phyloP scores from a whole-genome alignment of 257 asterid species.

The Capsicum pubescens region DNA sequence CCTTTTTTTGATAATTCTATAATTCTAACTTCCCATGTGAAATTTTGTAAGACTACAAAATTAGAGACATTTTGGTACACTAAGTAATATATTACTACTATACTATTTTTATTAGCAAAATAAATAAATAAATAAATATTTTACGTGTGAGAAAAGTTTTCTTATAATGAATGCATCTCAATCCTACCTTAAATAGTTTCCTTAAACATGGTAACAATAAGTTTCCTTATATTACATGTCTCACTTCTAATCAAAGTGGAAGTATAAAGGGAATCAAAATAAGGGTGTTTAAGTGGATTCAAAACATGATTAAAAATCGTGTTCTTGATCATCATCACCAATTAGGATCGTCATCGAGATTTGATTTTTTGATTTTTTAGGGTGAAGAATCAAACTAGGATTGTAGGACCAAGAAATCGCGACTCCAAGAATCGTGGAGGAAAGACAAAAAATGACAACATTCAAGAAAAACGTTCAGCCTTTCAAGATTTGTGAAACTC shows the following conservation, averaged over 20 bases:
- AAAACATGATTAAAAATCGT: slow-evolving; percentile 7
- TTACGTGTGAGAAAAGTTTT: too few relatives aligned
- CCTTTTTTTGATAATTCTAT: too few relatives aligned
- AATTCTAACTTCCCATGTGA: too few relatives aligned
- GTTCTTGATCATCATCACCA: not conserved
- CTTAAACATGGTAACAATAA: not conserved
- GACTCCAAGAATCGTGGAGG: not conserved
- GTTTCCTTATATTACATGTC: not conserved
- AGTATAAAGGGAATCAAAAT: not conserved
- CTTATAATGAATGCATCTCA: too few relatives aligned
- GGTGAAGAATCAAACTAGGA: not conserved
- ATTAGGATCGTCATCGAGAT: not conserved
- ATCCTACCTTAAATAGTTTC: not conserved
- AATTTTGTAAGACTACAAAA: too few relatives aligned
- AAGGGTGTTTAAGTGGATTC: slow-evolving; percentile 9
- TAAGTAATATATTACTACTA: too few relatives aligned
- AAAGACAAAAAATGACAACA: not conserved
- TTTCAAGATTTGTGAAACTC: not conserved
- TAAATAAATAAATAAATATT: too few relatives aligned
- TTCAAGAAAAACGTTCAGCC: slow-evolving; percentile 2
- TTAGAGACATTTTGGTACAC: too few relatives aligned
- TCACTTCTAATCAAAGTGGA: not conserved
- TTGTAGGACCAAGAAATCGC: not conserved
- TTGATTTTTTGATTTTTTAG: not conserved
- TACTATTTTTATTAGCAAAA: too few relatives aligned